These are phyloP conservation scores for Cynara cardunculus DNA, from an alignment of 129 eudicot genomes.

Conservation along the genomic window DNA sequence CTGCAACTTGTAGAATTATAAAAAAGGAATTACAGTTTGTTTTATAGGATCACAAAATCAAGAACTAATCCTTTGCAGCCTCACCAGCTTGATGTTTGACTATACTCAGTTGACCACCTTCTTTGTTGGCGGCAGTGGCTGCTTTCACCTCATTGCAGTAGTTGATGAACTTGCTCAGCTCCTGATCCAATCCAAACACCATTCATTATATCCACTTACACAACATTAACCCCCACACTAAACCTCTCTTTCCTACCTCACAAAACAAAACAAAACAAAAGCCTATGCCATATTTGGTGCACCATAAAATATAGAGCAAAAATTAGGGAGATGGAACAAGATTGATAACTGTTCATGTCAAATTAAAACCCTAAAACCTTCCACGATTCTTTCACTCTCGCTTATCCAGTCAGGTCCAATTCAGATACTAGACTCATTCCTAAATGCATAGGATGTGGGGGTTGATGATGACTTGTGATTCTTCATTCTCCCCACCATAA, in stretches of 20 bases:
- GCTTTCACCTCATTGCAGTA: conserved; percentile 82
- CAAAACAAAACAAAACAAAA: background rate
- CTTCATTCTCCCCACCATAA: no score
- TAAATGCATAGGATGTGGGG: no score
- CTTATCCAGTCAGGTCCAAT: no score
- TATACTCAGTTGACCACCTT: conserved; percentile 82
- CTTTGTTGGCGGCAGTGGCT: conserved; percentile 84
- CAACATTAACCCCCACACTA: background rate
- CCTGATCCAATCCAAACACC: conserved; percentile 37
- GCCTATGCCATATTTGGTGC: background rate
- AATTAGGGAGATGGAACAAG: no score
- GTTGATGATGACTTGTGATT: no score
- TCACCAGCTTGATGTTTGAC: conserved; percentile 49
- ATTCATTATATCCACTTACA: background rate
- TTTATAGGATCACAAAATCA: background rate
- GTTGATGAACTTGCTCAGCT: conserved; percentile 78
- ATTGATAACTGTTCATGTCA: no score
- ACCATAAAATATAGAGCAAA: no score
- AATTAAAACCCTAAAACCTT: no score
- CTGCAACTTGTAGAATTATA: background rate
- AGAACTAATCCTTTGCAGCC: conserved; percentile 41
- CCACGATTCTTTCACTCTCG: no score
- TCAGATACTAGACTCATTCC: no score
- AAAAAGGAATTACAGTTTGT: background rate
- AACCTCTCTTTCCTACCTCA: no score